phyloP scores from a whole-genome alignment of 345 rosid species.

The Odontarrhena argentea region DNA sequence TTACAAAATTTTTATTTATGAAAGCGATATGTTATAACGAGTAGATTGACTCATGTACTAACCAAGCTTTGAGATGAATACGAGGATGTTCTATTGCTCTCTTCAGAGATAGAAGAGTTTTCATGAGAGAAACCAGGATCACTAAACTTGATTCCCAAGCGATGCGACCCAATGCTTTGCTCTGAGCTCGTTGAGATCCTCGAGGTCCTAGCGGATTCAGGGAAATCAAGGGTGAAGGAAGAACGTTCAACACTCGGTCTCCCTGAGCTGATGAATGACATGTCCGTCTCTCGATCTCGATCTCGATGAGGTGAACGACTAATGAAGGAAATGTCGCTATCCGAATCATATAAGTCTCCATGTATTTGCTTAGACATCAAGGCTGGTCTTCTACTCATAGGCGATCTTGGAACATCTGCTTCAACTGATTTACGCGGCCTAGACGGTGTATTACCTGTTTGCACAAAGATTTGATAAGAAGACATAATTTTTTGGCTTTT shows the following conservation, averaged over 20 bases:
- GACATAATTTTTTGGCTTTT: not conserved
- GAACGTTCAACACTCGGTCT: constrained; percentile 69
- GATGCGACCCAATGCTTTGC: constrained; percentile 59
- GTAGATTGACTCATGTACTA: constrained; percentile 20
- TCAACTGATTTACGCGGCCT: constrained; percentile 56
- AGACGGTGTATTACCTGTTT: constrained; percentile 50
- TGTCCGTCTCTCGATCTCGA: constrained; percentile 55
- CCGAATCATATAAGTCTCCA: constrained; percentile 56
- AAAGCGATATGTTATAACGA: not conserved
- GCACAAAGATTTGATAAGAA: not conserved
- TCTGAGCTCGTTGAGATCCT: constrained; percentile 68
- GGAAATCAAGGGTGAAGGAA: constrained; percentile 52
- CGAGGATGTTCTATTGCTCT: constrained; percentile 63
- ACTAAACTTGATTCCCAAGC: constrained; percentile 48
- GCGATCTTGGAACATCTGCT: constrained; percentile 46
- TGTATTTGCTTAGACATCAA: constrained; percentile 31
- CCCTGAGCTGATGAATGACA: constrained; percentile 79
- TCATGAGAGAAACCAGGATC: constrained; percentile 50
- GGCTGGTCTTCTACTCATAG: constrained; percentile 43
- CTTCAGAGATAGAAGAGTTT: constrained; percentile 53
- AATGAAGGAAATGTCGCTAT: constrained; percentile 69
- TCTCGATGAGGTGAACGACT: constrained; percentile 30
- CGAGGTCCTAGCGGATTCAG: constrained; percentile 50
- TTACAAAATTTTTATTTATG: constrained; percentile 1
- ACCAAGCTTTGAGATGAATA: constrained; percentile 63